These are phyloP conservation scores for Dendrobium officinale DNA, from an alignment of 106 monocot species.

Conservation along the genomic window DNA sequence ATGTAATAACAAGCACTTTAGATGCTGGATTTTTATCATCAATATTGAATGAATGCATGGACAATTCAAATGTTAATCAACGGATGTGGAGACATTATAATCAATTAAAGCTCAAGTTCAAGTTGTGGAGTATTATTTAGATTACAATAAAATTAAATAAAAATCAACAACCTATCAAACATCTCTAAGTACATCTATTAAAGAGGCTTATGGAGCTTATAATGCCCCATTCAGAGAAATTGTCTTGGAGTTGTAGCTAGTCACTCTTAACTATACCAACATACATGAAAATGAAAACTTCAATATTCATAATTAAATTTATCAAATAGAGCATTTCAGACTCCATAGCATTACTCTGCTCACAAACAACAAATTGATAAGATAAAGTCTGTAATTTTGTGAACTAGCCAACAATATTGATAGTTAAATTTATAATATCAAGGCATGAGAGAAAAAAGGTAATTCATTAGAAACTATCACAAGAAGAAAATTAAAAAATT, in stretches of 20 bases:
- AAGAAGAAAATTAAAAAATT: neutral
- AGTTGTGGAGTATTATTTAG: neutral
- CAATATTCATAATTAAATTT: neutral
- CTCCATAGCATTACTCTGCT: neutral
- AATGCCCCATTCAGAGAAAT: neutral
- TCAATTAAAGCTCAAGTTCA: too few relatives aligned
- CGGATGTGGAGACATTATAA: too few relatives aligned
- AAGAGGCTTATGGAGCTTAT: neutral
- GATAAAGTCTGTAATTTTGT: neutral
- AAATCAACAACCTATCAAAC: neutral
- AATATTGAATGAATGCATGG: too few relatives aligned
- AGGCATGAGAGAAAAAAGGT: neutral
- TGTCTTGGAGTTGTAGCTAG: neutral
- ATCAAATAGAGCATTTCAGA: too few relatives aligned
- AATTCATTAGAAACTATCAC: neutral
- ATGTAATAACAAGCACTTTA: too few relatives aligned
- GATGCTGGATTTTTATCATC: too few relatives aligned
- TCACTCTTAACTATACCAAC: neutral
- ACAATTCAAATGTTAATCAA: too few relatives aligned
- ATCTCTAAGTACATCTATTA: neutral
- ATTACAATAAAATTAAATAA: neutral
- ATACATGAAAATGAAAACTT: neutral
- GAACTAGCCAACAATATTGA: too few relatives aligned
- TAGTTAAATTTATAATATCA: neutral
- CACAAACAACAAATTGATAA: neutral